Base-by-base conservation (phyloP, 768 basidiomycete genomes). In the Dentipellis sp. region DNA sequence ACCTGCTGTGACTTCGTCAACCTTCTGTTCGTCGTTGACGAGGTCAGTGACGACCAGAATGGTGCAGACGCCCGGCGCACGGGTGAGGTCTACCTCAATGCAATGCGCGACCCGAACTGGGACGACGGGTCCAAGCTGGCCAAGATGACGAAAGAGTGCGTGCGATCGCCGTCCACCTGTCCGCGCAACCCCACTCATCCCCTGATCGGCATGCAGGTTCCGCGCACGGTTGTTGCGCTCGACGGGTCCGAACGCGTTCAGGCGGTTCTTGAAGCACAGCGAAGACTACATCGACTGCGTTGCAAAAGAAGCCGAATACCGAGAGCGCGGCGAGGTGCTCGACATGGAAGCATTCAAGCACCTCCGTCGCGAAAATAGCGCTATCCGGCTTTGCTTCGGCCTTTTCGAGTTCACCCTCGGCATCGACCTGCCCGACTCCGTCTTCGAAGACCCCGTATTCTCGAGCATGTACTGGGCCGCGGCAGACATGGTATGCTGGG, bases 281-380 rank as follows among this genome's bases (percentile, higher is more conserved):
- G 73, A 76, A 56, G 73, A 74, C 48, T 86, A 86, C 65, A 77
- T 84, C 22, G 73, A 79, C 39, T 78, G 77, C 38, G 81, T 88
- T 1, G 76, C 75, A 11, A 70, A 64, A 48, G 84, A 86, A 66
- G 85, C 84, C 16, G 78, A 80, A 64, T 79, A 85, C 56, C 79
- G 84, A 50, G 82, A 85, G 63, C 71, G 69, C 51, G 78, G 77
- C 42, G 67, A 79, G 55, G 75, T 88, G 47, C 78, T 86, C 38
- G 75, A 75, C 64, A 64, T 82, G 56, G 71, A 75, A 16, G 68
- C 76, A 1, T 88, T 81, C 69, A 72, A 78, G 53, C 63, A 74
- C 6, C 75, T 86, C 57, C 83, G 85, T 40, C 76, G 86, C 48
- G 81, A 86, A 64, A 87, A 83, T 67, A 86, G 84, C 66, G 86